Percentiles rank a stretch among this genome's conserved stretches.
phyloP scores from a whole-genome alignment of 805 yeast species.

The Candida krabiensis region DNA sequence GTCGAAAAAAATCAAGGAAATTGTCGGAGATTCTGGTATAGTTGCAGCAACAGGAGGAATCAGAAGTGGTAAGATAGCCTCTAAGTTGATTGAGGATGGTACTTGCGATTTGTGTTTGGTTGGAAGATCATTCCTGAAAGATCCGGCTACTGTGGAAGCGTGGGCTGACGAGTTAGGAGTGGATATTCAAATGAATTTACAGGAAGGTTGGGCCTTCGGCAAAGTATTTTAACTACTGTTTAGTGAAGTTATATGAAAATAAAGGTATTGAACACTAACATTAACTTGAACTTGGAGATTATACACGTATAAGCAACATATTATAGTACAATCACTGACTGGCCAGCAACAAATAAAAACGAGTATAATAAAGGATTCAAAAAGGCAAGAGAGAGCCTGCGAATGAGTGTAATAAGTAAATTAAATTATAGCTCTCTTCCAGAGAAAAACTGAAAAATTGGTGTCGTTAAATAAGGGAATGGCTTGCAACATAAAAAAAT shows the following conservation, averaged over 20 bases:
- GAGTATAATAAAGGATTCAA: too few relatives aligned
- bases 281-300: too few relatives aligned
- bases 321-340: too few relatives aligned
- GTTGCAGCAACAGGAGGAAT: constrained; percentile 52
- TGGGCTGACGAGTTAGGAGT: constrained; percentile 53
- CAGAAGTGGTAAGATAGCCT: constrained; percentile 35
- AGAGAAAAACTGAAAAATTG: neutral
- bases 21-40: constrained; percentile 41
- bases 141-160: constrained; percentile 49
- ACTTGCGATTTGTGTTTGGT: constrained; percentile 47
- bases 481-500: too few relatives aligned
- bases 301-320: too few relatives aligned
- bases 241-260: too few relatives aligned
- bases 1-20: constrained; percentile 43
- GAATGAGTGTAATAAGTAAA: too few relatives aligned
- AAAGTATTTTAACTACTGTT: too few relatives aligned
- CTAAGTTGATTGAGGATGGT: constrained; percentile 40
- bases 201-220: constrained; percentile 18
- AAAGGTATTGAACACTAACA: neutral
- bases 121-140: constrained; percentile 46
- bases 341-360: too few relatives aligned
- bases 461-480: too few relatives aligned
- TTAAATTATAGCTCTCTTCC: too few relatives aligned
- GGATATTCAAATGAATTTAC: constrained; percentile 19
- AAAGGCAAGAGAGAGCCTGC: too few relatives aligned